A percentile compares a stretch with the other conserved stretches of the same genome.
These are phyloP conservation scores for Fusarium oligoseptatum DNA, from an alignment of 2,329 filamentous ascomycete species.

Conservation along the genomic window DNA sequence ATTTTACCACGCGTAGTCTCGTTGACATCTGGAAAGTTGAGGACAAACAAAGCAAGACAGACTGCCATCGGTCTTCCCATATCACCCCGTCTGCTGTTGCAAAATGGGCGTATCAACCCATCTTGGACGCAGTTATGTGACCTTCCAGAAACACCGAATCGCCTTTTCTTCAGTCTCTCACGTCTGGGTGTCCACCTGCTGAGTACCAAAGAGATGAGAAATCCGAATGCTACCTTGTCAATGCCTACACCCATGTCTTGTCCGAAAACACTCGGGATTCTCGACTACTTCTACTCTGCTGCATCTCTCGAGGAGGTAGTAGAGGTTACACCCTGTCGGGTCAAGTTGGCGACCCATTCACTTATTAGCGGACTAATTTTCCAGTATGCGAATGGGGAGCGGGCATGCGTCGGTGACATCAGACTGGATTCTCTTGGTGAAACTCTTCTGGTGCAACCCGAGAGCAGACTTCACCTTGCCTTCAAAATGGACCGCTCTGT, in stretches of 20 bases:
- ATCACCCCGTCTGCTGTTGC: background rate
- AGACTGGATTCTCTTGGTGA: background rate
- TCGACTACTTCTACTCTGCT: background rate
- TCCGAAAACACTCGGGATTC: background rate
- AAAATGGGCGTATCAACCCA: background rate
- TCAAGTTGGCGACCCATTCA: background rate
- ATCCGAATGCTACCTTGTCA: background rate
- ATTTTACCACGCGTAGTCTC: background rate
- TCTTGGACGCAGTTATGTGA: background rate
- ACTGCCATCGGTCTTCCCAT: background rate
- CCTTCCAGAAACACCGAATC: background rate
- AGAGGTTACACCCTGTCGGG: background rate
- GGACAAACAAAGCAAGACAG: background rate
- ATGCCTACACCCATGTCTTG: background rate
- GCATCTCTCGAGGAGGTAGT: background rate
- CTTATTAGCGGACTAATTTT: background rate
- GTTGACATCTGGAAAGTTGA: background rate
- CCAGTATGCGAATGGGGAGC: background rate
- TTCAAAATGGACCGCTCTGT: background rate
- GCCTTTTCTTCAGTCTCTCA: background rate
- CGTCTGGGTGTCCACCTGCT: background rate
- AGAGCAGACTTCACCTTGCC: background rate
- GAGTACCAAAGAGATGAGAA: background rate
- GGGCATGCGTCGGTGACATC: background rate
- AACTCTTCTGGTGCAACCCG: background rate